Percentiles rank a stretch among this genome's conserved stretches.
Evolutionary conservation across 495 filamentous ascomycete species (phyloP).

Genomic region (Penicillium manginii): DNA sequence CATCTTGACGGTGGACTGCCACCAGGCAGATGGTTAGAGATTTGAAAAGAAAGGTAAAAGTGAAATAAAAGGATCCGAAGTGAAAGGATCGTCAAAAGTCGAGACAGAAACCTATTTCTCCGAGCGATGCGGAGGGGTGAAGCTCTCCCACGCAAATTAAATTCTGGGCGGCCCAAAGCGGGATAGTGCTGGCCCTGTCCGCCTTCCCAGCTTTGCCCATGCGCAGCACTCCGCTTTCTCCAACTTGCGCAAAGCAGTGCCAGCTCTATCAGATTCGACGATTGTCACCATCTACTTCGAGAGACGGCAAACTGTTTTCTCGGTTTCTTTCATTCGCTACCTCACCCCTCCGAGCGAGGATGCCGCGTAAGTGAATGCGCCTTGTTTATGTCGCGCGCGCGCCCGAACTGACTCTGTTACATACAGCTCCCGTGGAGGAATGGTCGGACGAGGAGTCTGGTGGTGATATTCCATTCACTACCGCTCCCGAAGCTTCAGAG

Average conservation of each 20-base stretch:
- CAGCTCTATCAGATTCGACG: not conserved
- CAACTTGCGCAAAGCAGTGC: not conserved
- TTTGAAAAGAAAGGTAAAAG: constrained; percentile 14
- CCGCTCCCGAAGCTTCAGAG: constrained; percentile 28
- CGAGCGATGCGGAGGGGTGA: constrained; percentile 28
- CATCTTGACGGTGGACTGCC: constrained; percentile 56
- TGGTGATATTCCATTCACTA: constrained; percentile 45
- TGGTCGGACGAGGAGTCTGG: constrained; percentile 53
- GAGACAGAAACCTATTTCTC: constrained; percentile 16
- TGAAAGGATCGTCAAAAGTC: constrained; percentile 14
- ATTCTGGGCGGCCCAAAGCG: constrained; percentile 41
- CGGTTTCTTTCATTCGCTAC: constrained; percentile 26
- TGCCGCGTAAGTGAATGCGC: constrained; percentile 44
- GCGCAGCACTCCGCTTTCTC: constrained; percentile 9
- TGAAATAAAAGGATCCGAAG: constrained; percentile 15
- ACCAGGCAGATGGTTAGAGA: constrained; percentile 31
- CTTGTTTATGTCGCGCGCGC: constrained; percentile 20
- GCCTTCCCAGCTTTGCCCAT: constrained; percentile 29
- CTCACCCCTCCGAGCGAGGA: constrained; percentile 28
- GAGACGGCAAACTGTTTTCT: constrained; percentile 42
- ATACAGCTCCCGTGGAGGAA: constrained; percentile 43
- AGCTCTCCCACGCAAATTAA: constrained; percentile 35
- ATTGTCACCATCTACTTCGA: constrained; percentile 10
- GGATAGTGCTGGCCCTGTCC: constrained; percentile 37
- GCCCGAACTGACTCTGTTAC: constrained; percentile 14